A percentile compares a stretch with the other conserved stretches of the same genome.
These are phyloP conservation scores for Xylaria multiplex DNA, from an alignment of 2,329 filamentous ascomycete genomes.

Conservation along the genomic window DNA sequence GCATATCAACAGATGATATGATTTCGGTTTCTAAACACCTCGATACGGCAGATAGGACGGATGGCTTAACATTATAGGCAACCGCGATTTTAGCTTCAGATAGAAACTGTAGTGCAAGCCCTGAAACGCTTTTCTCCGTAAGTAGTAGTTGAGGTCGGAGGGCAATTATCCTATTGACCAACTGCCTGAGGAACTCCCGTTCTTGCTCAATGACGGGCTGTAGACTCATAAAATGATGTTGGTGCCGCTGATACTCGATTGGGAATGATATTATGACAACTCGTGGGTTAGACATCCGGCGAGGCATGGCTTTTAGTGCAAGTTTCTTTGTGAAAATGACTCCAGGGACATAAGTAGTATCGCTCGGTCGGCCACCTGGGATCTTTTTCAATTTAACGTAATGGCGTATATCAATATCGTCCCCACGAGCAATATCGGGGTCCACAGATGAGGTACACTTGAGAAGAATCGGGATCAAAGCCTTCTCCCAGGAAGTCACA, in stretches of 20 bases:
- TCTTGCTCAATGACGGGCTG: conserved; percentile 97
- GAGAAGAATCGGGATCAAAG: conserved; percentile 87
- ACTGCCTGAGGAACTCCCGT: conserved; percentile 88
- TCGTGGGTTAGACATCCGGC: conserved; percentile 82
- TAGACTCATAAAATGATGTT: conserved; percentile 96
- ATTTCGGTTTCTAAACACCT: conserved; percentile 91
- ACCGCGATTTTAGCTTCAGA: conserved; percentile 91
- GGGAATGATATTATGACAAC: conserved; percentile 95
- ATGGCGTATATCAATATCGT: conserved; percentile 96
- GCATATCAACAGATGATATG: conserved; percentile 93
- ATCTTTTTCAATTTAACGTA: conserved; percentile 99
- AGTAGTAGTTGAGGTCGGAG: conserved; percentile 86
- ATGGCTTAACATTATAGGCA: conserved; percentile 95
- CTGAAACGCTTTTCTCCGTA: conserved; percentile 93
- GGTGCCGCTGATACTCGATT: conserved; percentile 93
- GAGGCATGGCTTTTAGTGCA: conserved; percentile 94
- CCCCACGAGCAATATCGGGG: conserved; percentile 87
- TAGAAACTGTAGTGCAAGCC: conserved; percentile 87
- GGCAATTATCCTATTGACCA: conserved; percentile 90
- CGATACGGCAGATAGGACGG: conserved; percentile 93
- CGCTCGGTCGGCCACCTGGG: conserved; percentile 85
- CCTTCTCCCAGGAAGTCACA: conserved; percentile 84
- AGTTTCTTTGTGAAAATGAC: conserved; percentile 98
- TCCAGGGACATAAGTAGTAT: conserved; percentile 96
- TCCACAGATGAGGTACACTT: conserved; percentile 94